Conservation (phyloP, 768 basidiomycete genomes). For the Boletellus ananas region DNA sequence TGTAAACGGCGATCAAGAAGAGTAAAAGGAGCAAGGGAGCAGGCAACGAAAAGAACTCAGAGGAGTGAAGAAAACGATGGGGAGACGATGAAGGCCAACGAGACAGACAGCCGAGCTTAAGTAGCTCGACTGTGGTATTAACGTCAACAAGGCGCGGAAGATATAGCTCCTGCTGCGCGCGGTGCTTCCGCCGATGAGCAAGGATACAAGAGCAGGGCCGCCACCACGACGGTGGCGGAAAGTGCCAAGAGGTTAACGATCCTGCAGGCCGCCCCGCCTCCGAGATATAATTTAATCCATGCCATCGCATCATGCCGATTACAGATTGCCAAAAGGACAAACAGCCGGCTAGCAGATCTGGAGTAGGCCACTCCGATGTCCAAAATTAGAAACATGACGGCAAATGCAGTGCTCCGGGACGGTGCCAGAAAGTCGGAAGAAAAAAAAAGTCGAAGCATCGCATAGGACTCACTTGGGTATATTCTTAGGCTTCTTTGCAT, state of each 20-base stretch:
- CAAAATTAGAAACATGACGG: conserved; percentile 24
- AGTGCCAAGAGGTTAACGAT: neutral
- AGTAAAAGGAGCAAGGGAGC: neutral
- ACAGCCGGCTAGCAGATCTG: conserved; percentile 16
- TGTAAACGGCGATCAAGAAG: neutral
- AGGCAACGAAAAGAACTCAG: neutral
- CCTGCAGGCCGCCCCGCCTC: conserved; percentile 5
- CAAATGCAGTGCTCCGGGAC: conserved; percentile 22
- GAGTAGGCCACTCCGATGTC: conserved; percentile 19
- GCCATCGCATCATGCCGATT: conserved; percentile 8
- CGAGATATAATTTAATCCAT: conserved; percentile 14
- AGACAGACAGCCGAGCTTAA: conserved; percentile 12
- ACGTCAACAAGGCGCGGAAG: neutral
- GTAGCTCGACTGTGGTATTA: conserved; percentile 11
- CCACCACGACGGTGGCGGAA: neutral
- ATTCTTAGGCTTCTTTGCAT: conserved; percentile 74
- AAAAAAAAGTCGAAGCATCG: conserved; percentile 10
- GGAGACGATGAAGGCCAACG: neutral
- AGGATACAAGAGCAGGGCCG: conserved; percentile 3
- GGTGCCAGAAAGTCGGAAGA: conserved; percentile 1
- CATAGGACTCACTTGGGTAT: conserved; percentile 71
- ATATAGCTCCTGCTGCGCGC: conserved; percentile 15
- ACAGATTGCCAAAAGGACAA: conserved; percentile 10
- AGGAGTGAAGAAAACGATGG: neutral
- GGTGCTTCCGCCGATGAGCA: conserved; percentile 10